Conservation (phyloP, 257 asterid genomes). For the Salvia splendens region DNA sequence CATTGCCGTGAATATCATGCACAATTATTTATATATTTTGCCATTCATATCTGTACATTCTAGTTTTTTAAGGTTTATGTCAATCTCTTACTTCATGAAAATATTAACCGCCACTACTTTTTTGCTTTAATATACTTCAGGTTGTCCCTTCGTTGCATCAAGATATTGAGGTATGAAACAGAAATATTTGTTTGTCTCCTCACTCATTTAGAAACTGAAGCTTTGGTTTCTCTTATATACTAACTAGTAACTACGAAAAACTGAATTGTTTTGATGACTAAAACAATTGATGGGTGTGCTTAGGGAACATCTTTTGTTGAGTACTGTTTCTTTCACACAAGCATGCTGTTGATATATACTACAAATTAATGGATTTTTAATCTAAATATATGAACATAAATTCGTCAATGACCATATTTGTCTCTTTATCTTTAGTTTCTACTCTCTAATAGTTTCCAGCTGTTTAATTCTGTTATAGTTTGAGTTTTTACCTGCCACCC, state of each 20-base stretch:
- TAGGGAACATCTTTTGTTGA: constrained; percentile 1
- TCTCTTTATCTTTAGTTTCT: background rate
- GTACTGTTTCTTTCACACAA: constrained; percentile 19
- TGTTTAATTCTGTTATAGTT: background rate
- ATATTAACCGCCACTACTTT: constrained; percentile 15
- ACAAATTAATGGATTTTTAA: background rate
- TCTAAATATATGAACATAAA: background rate
- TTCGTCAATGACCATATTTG: constrained; percentile 2
- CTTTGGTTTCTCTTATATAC: constrained; percentile 8
- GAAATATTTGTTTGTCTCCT: constrained; percentile 17
- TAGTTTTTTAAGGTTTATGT: constrained; percentile 7
- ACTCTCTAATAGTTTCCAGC: background rate
- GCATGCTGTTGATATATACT: constrained; percentile 8
- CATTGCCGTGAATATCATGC: constrained; percentile 12
- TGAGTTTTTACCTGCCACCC: background rate
- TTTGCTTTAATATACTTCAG: constrained; percentile 40
- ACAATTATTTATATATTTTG: background rate
- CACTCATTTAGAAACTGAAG: background rate
- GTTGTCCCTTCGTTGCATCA: constrained; percentile 59
- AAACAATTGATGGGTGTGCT: constrained; percentile 11
- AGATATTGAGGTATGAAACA: constrained; percentile 54
- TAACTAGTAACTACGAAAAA: background rate
- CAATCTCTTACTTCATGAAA: constrained; percentile 17
- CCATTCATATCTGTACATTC: background rate
- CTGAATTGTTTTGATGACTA: background rate